Base-by-base conservation (phyloP, 2,329 filamentous ascomycete species). In the Aspergillus clavatus region DNA sequence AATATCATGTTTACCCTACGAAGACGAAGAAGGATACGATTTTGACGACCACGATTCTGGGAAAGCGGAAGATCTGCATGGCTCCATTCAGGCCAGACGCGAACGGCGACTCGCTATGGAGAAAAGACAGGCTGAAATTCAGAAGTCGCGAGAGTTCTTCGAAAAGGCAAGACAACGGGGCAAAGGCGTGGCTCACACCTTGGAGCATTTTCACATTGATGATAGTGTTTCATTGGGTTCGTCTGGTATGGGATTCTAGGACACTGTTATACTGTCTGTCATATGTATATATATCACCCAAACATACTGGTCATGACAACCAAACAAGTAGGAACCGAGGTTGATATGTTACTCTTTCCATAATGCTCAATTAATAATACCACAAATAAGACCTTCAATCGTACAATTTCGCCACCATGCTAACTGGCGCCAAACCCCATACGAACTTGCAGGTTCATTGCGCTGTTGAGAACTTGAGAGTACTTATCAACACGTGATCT, bases 91-190 rank as follows among this genome's bases (percentile, higher is more conserved):
- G 42, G 56, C 51, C 36, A 61, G 60, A 40, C 60, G 60, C 39
- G 60, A 65, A 38, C 54, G 60, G 23, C 56, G 58, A 19, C 48
- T 64, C 46, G 67, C 65, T n/a, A 57, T 56, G 39, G 65, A 69
- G 39, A 63, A 54, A 46, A 62, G 59, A 36, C 42, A 56, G 26
- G 28, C 48, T 7, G 68, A 70, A 40, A 37, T 62, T 2, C 40
- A 57, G 5, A 69, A 63, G 38, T 62, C 68, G 5, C 42, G 53
- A 16, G 60, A 62, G 11, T 63, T 65, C 23, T 58, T 71, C 26
- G 53, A 62, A 21, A 69, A 62, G 40, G 63, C 65, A 12, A 60
- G 53, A 43, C 51, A 56, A 23, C 62, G 63, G 38, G 58, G 58
- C 28, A 58, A 54, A 37, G 58, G 65, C 26, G 58, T 66, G 5